Percentiles rank a stretch among this genome's conserved stretches.
These are phyloP conservation scores for Boletus rex-veris DNA, from an alignment of 768 basidiomycete genomes.

Conservation along the genomic window DNA sequence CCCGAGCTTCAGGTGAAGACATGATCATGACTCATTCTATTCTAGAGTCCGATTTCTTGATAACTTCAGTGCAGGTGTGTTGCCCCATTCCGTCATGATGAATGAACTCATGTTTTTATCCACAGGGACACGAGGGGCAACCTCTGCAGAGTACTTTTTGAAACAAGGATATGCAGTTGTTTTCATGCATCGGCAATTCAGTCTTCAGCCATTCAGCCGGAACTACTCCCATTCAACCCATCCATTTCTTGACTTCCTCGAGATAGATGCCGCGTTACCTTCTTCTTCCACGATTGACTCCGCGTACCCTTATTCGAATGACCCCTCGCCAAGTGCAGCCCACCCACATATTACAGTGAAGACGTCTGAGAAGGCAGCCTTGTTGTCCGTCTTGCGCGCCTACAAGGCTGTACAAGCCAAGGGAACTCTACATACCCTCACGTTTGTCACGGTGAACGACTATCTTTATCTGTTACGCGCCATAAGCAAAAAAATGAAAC, in stretches of 20 bases:
- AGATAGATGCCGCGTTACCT: slow-evolving; percentile 44
- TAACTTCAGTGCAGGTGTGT: slow-evolving; percentile 94
- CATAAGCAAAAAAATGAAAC: slow-evolving; percentile 72
- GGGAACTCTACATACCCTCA: slow-evolving; percentile 77
- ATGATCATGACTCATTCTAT: slow-evolving; percentile 15
- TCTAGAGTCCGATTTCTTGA: slow-evolving; percentile 93
- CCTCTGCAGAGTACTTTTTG: slow-evolving; percentile 97
- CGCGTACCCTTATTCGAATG: slow-evolving; percentile 27
- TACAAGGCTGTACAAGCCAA: slow-evolving; percentile 79
- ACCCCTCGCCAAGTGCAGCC: slow-evolving; percentile 23
- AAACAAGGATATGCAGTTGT: slow-evolving; percentile 94
- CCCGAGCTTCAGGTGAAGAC: slow-evolving; percentile 14
- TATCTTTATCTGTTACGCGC: slow-evolving; percentile 91
- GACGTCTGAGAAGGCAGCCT: slow-evolving; percentile 55
- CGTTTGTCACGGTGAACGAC: slow-evolving; percentile 93
- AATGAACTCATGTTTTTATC: slow-evolving; percentile 2
- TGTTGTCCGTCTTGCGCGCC: slow-evolving; percentile 68
- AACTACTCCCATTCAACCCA: slow-evolving; percentile 99
- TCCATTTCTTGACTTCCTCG: slow-evolving; percentile 93
- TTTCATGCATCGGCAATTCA: slow-evolving; percentile 98
- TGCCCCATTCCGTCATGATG: not conserved
- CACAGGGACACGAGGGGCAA: slow-evolving; percentile 90
- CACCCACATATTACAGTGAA: slow-evolving; percentile 62
- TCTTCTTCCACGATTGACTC: slow-evolving; percentile 20
- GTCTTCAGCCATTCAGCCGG: slow-evolving; percentile 93